Base-by-base conservation (phyloP, 192 early-diverging fungal genomes). In the Gryganskiella cystojenkinii region DNA sequence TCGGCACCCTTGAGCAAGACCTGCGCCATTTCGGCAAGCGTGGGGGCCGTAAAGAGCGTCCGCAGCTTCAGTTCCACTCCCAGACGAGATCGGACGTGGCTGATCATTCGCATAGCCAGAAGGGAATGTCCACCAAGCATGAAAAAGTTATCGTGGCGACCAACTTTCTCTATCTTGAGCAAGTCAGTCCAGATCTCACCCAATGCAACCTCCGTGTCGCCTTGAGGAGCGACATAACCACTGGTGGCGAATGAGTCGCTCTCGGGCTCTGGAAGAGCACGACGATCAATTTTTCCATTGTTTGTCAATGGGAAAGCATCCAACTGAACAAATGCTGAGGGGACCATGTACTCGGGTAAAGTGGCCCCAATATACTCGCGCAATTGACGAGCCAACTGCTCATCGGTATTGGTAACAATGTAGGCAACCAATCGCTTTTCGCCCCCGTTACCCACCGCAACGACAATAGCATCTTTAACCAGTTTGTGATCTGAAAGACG, bases 341-440 rank as follows among this genome's bases (percentile, higher is more conserved):
- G 91, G 37, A 92, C 82, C 43, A 89, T 89, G 61, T 92, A 92
- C 13, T 56, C 58, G 5, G 91, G 89, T n/a, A 92, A 17, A 3
- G 10, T 19, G 17, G 53, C 30, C 3, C 13, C 8, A 55, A 55
- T 9, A 55, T 55, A 30, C 27, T 30, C 53, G 0, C 53, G 53
- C 8, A 55, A n/a, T 11, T 1, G n/a, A n/a, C n/a, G n/a, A n/a
- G n/a, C n/a, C n/a, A n/a, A n/a, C n/a, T n/a, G n/a, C n/a, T n/a
- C n/a, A n/a, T n/a, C n/a, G n/a, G n/a, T n/a, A n/a, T n/a, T n/a
- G n/a, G n/a, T n/a, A n/a, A n/a, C n/a, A n/a, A n/a, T n/a, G n/a
- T n/a, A n/a, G n/a, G n/a, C n/a, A n/a, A n/a, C n/a, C n/a, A n/a
- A n/a, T n/a, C n/a, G n/a, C n/a, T n/a, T n/a, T n/a, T n/a, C n/a